Evolutionary conservation across 768 basidiomycete genomes (phyloP), one percentile per base, ranked within the genome.

Genomic region (Astraeus odoratus): DNA sequence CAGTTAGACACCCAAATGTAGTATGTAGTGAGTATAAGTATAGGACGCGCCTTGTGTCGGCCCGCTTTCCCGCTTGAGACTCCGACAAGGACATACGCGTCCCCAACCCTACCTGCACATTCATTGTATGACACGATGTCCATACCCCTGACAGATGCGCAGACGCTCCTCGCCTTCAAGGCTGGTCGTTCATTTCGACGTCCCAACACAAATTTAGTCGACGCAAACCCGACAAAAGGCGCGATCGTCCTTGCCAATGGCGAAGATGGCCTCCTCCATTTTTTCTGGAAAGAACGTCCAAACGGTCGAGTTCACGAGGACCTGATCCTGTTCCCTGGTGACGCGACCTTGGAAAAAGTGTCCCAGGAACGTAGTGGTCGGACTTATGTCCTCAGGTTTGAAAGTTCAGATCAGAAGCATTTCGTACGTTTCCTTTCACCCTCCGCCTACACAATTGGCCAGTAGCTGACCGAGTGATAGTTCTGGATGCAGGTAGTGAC

Each of bases 351-450:
- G 58, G 72, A 73, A 53, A 84, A 81, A 63, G 84, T 94, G 8
- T 49, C 75, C 2, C 78, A 89, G 56, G 76, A 83, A 8, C 58
- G 67, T 0, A 70, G 70, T 25, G 88, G 86, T 5, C 72, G 90
- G 49, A 80, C 84, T 4, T 90, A 87, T 54, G 87, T 94, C 50
- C 82, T 95, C 61, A 90, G 87, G 66, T 95, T 96, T 69, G 82
- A 85, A 0, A 91, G 87, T 18, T 94, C 91, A 12, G 77, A 90
- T 60, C 86, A 90, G 58, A 78, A 81, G 50, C 86, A 93, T 63
- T 95, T 96, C 63, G 92, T 94, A 57, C 64, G 81, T 72, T 15
- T 20, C n/a, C n/a, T 29, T 23, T 43, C 13, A 26, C 51, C 51
- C 8, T 48, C 6, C 39, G 35, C n/a, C 16, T 24, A 19, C 31